Evolutionary conservation across 805 yeast species (phyloP).

Genomic region (Metschnikowia colocasiae): DNA sequence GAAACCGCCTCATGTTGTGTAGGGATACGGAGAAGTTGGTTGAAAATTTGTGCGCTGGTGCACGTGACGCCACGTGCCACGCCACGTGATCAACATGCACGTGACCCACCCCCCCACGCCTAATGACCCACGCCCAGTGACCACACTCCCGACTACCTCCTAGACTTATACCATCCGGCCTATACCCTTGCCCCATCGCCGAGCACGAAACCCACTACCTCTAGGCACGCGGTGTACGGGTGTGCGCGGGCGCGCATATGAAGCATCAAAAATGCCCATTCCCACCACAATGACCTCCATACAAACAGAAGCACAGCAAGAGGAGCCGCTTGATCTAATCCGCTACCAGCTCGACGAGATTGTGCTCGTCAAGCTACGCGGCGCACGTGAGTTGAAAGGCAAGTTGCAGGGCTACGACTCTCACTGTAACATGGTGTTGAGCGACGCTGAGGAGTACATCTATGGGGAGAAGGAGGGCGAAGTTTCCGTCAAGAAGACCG

Average conservation of each 20-base stretch:
- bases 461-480: conserved; percentile 48
- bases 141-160: too few relatives aligned
- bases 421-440: conserved; percentile 92
- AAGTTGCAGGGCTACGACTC: conserved; percentile 91
- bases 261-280: not conserved
- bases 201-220: too few relatives aligned
- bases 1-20: conserved; percentile 8
- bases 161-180: too few relatives aligned
- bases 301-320: conserved; percentile 32
- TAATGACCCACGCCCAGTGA: too few relatives aligned
- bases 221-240: conserved; percentile 2
- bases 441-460: conserved; percentile 86
- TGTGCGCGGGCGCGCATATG: not conserved
- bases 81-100: too few relatives aligned
- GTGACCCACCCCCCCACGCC: too few relatives aligned
- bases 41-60: not conserved
- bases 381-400: conserved; percentile 90
- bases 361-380: conserved; percentile 85
- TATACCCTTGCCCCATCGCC: too few relatives aligned
- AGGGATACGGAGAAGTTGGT: not conserved
- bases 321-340: conserved; percentile 88
- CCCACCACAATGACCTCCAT: conserved; percentile 28
- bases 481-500: conserved; percentile 55
- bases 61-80: not conserved
- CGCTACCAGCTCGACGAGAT: conserved; percentile 82